phyloP scores from a whole-genome alignment of 176 grass and related monocot species.

The Rhipidocladum racemiflorum region DNA sequence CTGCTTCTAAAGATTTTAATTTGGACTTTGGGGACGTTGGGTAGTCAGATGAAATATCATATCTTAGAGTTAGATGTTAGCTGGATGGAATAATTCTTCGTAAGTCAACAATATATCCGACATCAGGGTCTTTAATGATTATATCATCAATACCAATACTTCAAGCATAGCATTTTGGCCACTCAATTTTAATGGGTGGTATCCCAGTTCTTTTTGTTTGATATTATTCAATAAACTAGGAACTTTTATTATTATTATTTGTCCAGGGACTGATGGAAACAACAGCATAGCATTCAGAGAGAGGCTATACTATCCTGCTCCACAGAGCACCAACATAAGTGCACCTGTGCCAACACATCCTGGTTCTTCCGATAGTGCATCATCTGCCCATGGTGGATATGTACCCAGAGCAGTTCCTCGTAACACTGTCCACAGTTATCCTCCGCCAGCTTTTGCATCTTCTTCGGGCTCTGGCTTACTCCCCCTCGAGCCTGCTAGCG shows the following conservation, averaged over 20 bases:
- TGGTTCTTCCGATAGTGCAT: slow-evolving; percentile 25
- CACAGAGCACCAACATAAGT: slow-evolving; percentile 37
- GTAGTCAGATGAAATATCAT: background rate
- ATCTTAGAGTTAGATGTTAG: background rate
- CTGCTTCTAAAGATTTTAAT: background rate
- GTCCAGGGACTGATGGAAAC: slow-evolving; percentile 18
- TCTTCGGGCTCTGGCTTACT: slow-evolving; percentile 30
- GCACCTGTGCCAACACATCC: slow-evolving; percentile 24
- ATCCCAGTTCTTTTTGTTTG: background rate
- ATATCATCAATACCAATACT: background rate
- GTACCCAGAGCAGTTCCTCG: slow-evolving; percentile 31
- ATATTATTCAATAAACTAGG: slow-evolving; percentile 14
- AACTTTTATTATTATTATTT: background rate
- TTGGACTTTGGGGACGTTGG: background rate
- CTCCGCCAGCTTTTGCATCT: slow-evolving; percentile 28
- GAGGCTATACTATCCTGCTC: slow-evolving; percentile 41
- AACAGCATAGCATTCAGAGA: slow-evolving; percentile 36
- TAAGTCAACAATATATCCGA: background rate
- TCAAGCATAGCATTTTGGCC: background rate
- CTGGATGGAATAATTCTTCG: background rate
- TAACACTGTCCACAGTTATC: slow-evolving; percentile 29
- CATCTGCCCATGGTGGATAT: slow-evolving; percentile 38
- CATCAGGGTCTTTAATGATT: background rate
- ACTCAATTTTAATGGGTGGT: background rate
- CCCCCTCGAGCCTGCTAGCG: slow-evolving; percentile 21